Evolutionary conservation across 2,329 filamentous ascomycete species (phyloP), one percentile per base, ranked within the genome.

Genomic region (Aspergillus latus): DNA sequence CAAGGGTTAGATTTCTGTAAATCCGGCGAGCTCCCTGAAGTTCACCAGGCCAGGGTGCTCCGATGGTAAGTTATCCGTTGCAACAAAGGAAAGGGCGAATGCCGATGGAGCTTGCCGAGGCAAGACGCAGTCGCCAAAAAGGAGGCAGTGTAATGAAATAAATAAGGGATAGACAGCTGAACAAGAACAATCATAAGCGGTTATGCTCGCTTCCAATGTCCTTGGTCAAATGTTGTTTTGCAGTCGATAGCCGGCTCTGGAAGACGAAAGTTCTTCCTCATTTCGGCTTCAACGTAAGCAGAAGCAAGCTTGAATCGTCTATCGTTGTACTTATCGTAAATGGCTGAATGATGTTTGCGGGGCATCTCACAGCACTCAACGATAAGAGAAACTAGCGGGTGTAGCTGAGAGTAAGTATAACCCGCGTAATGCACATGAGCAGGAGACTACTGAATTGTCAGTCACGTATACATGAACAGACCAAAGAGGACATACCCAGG

Each of bases 271-370:
- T 82, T 83, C 62, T 82, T 83, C 57, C 78, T 76, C 61, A 97
- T 80, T 72, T 93, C 88, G 21, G 21, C 21, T 71, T 92, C 86
- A 54, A 96, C 93, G 64, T 89, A 92, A 16, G 84, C 76, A 15
- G 94, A 90, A 8, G 90, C 90, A 54, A 87, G 84, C 80, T 95
- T 95, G 80, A 91, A 97, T 52, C 89, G 86, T 70, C 88, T 89
- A 72, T 95, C 89, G 37, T 85, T 82, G 76, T 97, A 99, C 76
- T 99, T 99, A 54, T 96, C 90, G 69, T 85, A 97, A 42, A 99
- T 88, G 6, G 92, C 90, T 29, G 80, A 76, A 71, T 99, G 94
- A 70, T 99, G 94, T 67, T 87, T 86, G 61, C 82, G 82, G 5
- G 92, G 89, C 54, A 87, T 83, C 59, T 90, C 86, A 75, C 92